Evolutionary conservation across 2,329 filamentous ascomycete genomes (phyloP).

Genomic region (Aspergillus pseudoterreus): DNA sequence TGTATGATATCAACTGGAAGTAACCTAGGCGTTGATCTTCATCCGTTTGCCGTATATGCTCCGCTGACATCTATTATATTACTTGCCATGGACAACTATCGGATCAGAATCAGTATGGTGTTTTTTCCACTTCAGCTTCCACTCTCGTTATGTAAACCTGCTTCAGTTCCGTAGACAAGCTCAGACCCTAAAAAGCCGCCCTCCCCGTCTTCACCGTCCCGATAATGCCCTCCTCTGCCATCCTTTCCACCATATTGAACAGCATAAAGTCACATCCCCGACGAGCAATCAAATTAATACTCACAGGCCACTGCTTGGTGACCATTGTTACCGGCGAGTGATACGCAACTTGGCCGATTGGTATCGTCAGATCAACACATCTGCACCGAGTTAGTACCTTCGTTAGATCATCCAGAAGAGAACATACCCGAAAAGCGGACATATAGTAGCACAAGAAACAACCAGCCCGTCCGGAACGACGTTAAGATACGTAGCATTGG

Average conservation of each 20-base stretch:
- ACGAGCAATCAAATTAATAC: conserved; percentile 7
- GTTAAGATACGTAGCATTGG: conserved; percentile 9
- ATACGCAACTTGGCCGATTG: conserved; percentile 9
- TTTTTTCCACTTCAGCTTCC: too few relatives aligned
- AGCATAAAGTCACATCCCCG: conserved; percentile 15
- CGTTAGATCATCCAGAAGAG: background rate
- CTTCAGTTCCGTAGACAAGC: too few relatives aligned
- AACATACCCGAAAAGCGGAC: conserved; percentile 12
- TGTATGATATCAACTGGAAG: too few relatives aligned
- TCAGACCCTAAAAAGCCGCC: background rate
- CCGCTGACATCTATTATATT: too few relatives aligned
- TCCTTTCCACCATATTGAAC: conserved; percentile 9
- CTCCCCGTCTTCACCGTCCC: conserved; percentile 8
- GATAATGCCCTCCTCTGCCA: conserved; percentile 7
- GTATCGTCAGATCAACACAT: conserved; percentile 10
- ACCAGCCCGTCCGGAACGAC: conserved; percentile 1
- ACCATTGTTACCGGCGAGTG: conserved; percentile 2
- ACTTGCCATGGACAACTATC: too few relatives aligned
- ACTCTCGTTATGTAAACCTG: too few relatives aligned
- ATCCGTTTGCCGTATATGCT: too few relatives aligned
- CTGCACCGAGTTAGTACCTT: conserved; percentile 1
- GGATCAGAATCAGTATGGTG: too few relatives aligned
- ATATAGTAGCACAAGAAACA: conserved; percentile 5
- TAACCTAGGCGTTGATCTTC: too few relatives aligned
- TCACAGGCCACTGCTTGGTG: conserved; percentile 9